Percentiles rank a stretch among this genome's conserved stretches.
phyloP scores from a whole-genome alignment of 768 basidiomycete species.

The Lactarius psammicola region DNA sequence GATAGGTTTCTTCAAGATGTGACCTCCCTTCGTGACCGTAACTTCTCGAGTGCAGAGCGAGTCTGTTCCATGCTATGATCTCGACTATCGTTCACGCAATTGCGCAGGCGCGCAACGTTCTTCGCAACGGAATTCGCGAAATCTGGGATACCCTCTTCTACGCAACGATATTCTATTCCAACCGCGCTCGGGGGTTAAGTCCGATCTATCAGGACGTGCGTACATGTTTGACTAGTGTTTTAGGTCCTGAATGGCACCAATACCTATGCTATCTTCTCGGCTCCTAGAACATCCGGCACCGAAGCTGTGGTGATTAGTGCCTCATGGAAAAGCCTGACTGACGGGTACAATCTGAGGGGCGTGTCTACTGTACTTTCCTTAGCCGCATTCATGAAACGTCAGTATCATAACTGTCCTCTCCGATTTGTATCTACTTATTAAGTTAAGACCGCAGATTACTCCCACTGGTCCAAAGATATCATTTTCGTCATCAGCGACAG shows the following conservation, averaged over 20 bases:
- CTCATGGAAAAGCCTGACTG: constrained; percentile 75
- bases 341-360: constrained; percentile 79
- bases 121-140: constrained; percentile 65
- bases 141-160: constrained; percentile 68
- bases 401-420: constrained; percentile 27
- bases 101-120: constrained; percentile 59
- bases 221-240: constrained; percentile 8
- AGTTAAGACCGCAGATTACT: constrained; percentile 54
- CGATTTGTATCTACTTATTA: constrained; percentile 1
- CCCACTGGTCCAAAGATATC: constrained; percentile 94
- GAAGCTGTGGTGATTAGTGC: constrained; percentile 93
- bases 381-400: constrained; percentile 83
- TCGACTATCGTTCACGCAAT: constrained; percentile 15
- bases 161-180: constrained; percentile 63
- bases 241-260: constrained; percentile 69
- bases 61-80: constrained; percentile 32
- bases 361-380: constrained; percentile 81
- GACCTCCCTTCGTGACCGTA: constrained; percentile 57
- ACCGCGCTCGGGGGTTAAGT: constrained; percentile 53
- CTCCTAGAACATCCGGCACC: constrained; percentile 88
- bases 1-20: constrained; percentile 76
- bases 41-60: constrained; percentile 72
- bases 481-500: constrained; percentile 88
- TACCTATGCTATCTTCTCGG: constrained; percentile 75
- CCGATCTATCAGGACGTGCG: background rate